phyloP scores from a whole-genome alignment of 192 early-diverging fungal genomes.

The Gonapodya sp. region DNA sequence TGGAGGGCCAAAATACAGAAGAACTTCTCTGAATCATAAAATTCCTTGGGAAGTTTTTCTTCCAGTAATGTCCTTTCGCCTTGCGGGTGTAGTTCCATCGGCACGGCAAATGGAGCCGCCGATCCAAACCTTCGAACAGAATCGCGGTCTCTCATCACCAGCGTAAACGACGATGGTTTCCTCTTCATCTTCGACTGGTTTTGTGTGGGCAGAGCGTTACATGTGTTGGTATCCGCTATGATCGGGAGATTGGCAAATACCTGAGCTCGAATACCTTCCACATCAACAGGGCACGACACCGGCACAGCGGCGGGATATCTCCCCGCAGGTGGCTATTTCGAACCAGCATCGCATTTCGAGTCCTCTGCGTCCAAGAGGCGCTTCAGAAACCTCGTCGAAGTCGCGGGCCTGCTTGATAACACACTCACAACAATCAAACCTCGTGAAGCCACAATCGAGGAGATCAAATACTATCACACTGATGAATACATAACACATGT shows the following conservation, averaged over 20 bases:
- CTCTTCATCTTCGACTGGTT: background rate
- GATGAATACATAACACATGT: conserved; percentile 2
- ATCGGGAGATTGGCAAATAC: too few species aligned
- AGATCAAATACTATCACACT: conserved; percentile 10
- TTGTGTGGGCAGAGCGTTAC: conserved; percentile 2
- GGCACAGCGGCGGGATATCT: background rate
- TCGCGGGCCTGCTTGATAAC: background rate
- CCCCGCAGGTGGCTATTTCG: background rate
- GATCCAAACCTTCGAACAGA: background rate
- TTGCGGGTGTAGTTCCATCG: too few species aligned
- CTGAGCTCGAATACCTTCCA: too few species aligned
- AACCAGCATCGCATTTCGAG: conserved; percentile 1
- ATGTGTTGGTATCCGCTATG: background rate
- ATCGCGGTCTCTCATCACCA: too few species aligned
- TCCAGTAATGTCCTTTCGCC: too few species aligned
- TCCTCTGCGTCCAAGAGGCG: conserved; percentile 1
- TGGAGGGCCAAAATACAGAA: too few species aligned
- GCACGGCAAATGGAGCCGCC: background rate
- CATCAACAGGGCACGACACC: background rate
- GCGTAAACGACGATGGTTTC: background rate
- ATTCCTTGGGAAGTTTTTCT: too few species aligned
- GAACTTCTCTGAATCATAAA: too few species aligned
- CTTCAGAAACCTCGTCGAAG: conserved; percentile 8
- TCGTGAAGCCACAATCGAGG: conserved; percentile 1
- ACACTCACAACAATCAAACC: background rate